Evolutionary conservation across 805 yeast species (phyloP).

Genomic region (Ogataea haglerorum): DNA sequence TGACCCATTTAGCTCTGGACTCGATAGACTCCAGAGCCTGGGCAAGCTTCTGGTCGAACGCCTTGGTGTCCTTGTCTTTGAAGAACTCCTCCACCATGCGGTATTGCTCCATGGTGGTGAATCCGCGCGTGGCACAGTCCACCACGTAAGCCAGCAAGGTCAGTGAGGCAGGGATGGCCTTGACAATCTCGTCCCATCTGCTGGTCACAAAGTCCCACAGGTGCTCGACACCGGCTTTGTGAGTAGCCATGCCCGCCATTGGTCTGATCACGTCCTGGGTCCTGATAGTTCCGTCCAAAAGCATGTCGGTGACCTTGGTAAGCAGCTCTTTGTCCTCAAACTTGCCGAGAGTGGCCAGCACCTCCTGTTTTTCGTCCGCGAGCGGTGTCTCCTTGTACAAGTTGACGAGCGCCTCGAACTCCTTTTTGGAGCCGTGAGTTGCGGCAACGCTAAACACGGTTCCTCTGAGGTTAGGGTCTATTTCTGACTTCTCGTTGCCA

Average conservation of each 20-base stretch:
- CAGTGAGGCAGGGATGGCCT: conserved; percentile 74
- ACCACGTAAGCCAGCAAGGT: conserved; percentile 79
- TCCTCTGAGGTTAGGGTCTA: conserved; percentile 45
- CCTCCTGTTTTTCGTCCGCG: conserved; percentile 55
- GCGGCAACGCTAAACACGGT: conserved; percentile 45
- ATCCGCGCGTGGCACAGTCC: conserved; percentile 46
- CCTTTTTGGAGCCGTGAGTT: conserved; percentile 34
- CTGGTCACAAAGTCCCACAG: conserved; percentile 66
- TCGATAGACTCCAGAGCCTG: conserved; percentile 58
- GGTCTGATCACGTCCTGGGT: conserved; percentile 51
- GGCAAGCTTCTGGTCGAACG: conserved; percentile 54
- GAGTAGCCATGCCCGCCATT: conserved; percentile 65
- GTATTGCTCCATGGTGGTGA: conserved; percentile 38
- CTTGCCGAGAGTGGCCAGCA: conserved; percentile 52
- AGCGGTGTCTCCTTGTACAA: conserved; percentile 51
- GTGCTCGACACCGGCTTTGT: conserved; percentile 61
- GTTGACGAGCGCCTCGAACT: conserved; percentile 40
- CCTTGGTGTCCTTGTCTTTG: conserved; percentile 46
- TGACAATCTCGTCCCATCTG: conserved; percentile 69
- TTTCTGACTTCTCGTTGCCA: conserved; percentile 28
- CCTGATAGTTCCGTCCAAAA: conserved; percentile 70
- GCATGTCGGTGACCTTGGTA: conserved; percentile 35
- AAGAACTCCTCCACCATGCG: conserved; percentile 47
- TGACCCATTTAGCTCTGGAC: conserved; percentile 52
- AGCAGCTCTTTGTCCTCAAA: conserved; percentile 39